Evolutionary conservation across 2,329 filamentous ascomycete genomes (phyloP).

Genomic region (Penicillium hordei): DNA sequence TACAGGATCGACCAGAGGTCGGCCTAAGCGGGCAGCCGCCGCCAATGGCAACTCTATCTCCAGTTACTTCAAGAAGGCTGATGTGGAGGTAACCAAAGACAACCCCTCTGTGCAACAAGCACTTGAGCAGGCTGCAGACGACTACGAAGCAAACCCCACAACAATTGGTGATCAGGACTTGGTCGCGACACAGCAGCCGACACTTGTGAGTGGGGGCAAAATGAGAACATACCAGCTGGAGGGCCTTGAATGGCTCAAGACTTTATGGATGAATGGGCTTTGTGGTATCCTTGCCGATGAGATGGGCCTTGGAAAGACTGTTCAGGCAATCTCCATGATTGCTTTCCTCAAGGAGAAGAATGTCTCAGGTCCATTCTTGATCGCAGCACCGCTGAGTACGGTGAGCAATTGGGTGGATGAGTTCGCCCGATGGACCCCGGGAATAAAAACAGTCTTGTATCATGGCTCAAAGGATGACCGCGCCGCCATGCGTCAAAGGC

Average conservation of each 20-base stretch:
- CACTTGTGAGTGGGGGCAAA: slow-evolving; percentile 77
- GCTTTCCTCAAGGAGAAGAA: slow-evolving; percentile 86
- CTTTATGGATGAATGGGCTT: slow-evolving; percentile 81
- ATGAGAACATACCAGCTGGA: slow-evolving; percentile 96
- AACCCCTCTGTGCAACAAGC: slow-evolving; percentile 58
- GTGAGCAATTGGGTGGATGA: slow-evolving; percentile 96
- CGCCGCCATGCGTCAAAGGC: slow-evolving; percentile 70
- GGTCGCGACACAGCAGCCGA: slow-evolving; percentile 80
- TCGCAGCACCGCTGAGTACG: slow-evolving; percentile 87
- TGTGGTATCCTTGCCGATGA: slow-evolving; percentile 91
- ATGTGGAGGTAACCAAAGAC: slow-evolving; percentile 54
- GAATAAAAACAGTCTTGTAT: slow-evolving; percentile 84
- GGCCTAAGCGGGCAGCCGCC: slow-evolving; percentile 28
- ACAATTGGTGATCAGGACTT: slow-evolving; percentile 67
- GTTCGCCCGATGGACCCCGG: slow-evolving; percentile 85
- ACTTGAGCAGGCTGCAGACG: slow-evolving; percentile 58
- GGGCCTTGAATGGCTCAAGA: slow-evolving; percentile 87
- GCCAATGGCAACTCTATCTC: slow-evolving; percentile 51
- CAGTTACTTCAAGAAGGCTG: slow-evolving; percentile 61
- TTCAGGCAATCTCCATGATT: slow-evolving; percentile 85
- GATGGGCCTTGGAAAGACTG: slow-evolving; percentile 91
- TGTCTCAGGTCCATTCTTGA: slow-evolving; percentile 83
- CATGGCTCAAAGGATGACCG: slow-evolving; percentile 80
- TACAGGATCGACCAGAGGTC: slow-evolving; percentile 28
- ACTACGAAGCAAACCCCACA: slow-evolving; percentile 58